Evolutionary conservation across 2,329 filamentous ascomycete genomes (phyloP).

Genomic region (Seiridium cupressi): DNA sequence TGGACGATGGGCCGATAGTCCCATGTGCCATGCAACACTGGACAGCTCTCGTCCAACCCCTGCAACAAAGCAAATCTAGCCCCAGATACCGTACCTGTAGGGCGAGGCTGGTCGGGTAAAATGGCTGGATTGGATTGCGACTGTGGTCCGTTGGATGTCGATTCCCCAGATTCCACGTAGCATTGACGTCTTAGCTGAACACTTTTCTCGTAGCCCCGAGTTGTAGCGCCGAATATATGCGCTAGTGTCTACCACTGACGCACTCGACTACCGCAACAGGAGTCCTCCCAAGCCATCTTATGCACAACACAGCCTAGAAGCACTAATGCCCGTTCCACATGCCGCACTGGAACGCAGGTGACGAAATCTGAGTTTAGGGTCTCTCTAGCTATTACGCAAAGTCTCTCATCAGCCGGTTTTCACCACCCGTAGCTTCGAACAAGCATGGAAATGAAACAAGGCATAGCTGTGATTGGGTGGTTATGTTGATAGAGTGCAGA

Average conservation of each 20-base stretch:
- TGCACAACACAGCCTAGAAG: neutral
- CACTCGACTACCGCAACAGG: neutral
- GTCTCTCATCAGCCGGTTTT: neutral
- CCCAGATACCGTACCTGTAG: neutral
- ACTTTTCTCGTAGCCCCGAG: neutral
- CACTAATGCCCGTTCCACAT: neutral
- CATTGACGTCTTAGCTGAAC: neutral
- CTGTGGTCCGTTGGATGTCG: neutral
- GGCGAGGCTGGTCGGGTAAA: no score
- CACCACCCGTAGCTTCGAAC: neutral
- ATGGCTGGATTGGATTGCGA: no score
- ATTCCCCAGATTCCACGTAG: neutral
- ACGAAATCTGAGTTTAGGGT: neutral
- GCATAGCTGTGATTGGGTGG: neutral
- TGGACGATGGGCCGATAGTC: no score
- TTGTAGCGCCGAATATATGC: neutral
- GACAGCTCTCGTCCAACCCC: no score
- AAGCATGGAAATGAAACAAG: neutral
- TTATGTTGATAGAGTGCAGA: neutral
- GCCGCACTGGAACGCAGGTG: neutral
- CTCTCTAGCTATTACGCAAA: neutral
- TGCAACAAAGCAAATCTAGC: neutral
- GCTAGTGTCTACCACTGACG: neutral
- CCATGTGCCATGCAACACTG: no score
- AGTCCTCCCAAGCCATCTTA: neutral